Evolutionary conservation across 169 alveolate species (phyloP), one percentile per base, ranked within the genome.

Genomic region (Babesia bovis): DNA sequence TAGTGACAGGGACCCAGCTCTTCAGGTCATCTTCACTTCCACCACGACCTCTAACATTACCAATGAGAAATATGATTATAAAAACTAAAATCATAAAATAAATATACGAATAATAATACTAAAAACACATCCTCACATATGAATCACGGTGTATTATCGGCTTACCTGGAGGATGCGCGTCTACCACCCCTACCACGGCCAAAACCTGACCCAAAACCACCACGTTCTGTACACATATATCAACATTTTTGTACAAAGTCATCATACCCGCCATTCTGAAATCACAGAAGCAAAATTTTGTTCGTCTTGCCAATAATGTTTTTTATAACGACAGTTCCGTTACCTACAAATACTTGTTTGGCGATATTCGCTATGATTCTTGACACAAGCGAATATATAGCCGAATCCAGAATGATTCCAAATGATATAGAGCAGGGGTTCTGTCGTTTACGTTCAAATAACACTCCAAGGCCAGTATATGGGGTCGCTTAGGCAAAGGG

Each of bases 1-100:
- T 98, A 49, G 99, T 97, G 66, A 95, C 95, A 19, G 99, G 99
- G 41, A 90, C 94, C 99, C 99, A 98, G 71, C 94, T 96, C 87
- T 97, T 94, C 85, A 94, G 94, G 84, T 96, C 99, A 70, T 95
- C 98, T 81, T 88, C 98, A 44, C 92, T 90, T 36, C 93, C 89
- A 25, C 78, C 84, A 52, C 69, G 57, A 7, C 69, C 69, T 49
- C 84, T 73, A 44, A 21, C 26, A 2, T 9, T 3, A 1, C 15
- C 7, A 41, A 59, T 4, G 40, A 4, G 25, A 44, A 17, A n/a
- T 13, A 15, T 12, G 10, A 15, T 40, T 40, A 40, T 40, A 17
- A 57, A 33, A 40, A 21, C n/a, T n/a, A 13, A 13, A 10, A 10
- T n/a, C 17, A 40, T 40, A 59, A 17, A 57, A 10, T 26, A 40